Percentiles rank a stretch among this genome's conserved stretches.
phyloP scores from a whole-genome alignment of 257 asterid genomes.

The Solanum etuberosum region DNA sequence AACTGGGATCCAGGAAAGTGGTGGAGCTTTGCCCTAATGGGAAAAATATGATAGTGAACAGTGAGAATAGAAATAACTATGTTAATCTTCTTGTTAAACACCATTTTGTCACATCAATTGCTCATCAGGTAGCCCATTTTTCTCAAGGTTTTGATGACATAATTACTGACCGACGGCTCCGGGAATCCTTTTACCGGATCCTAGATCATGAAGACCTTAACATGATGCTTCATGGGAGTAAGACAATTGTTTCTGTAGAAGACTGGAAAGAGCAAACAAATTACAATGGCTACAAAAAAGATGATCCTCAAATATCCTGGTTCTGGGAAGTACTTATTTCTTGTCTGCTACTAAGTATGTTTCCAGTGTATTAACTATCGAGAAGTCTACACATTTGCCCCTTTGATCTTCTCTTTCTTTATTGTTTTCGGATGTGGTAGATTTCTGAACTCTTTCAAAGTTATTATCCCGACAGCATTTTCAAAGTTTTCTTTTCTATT shows the following conservation, averaged over 20 bases:
- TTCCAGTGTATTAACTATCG: neutral
- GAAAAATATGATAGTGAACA: no score
- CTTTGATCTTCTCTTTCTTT: neutral
- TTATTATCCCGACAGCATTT: neutral
- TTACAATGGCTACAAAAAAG: conserved; percentile 52
- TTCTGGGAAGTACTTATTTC: conserved; percentile 66
- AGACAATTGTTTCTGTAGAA: conserved; percentile 55
- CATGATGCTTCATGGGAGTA: conserved; percentile 67
- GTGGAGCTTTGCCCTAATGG: no score
- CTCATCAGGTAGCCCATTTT: conserved; percentile 54
- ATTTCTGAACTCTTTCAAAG: neutral
- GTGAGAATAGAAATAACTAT: no score
- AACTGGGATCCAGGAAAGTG: no score
- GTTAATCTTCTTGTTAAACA: conserved; percentile 5
- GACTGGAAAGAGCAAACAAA: conserved; percentile 87
- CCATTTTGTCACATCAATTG: conserved; percentile 46
- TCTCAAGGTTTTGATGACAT: conserved; percentile 56
- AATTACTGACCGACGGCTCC: conserved; percentile 16
- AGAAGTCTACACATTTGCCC: neutral
- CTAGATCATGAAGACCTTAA: conserved; percentile 69
- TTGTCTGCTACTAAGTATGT: neutral
- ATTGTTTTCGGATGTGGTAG: neutral
- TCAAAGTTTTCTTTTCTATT: neutral
- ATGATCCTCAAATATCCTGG: conserved; percentile 71
- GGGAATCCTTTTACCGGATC: conserved; percentile 41